These are phyloP conservation scores for Garcia nutans DNA, from an alignment of 345 rosid genomes.

Conservation along the genomic window DNA sequence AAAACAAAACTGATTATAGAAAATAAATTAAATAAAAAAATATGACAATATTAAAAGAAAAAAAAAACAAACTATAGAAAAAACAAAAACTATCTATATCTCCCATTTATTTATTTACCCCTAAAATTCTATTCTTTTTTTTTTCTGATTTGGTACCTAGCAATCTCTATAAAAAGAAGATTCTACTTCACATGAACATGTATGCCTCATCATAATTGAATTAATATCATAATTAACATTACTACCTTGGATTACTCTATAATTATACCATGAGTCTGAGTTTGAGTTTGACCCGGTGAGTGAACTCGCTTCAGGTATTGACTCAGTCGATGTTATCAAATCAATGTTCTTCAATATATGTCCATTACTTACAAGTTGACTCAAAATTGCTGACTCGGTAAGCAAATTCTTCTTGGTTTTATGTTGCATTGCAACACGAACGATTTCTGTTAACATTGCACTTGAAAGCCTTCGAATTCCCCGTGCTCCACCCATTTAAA, in stretches of 20 bases:
- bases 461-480: conserved; percentile 62
- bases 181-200: conserved; percentile 59
- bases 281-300: conserved; percentile 31
- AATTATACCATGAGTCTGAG: conserved; percentile 16
- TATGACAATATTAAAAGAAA: not conserved
- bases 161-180: conserved; percentile 70
- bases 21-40: not conserved
- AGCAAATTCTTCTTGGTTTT: conserved; percentile 45
- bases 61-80: not conserved
- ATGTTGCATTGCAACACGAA: conserved; percentile 58
- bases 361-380: conserved; percentile 59
- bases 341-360: conserved; percentile 46
- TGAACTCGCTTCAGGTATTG: conserved; percentile 51
- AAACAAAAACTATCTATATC: conserved; percentile 6
- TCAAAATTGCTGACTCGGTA: conserved; percentile 57
- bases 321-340: conserved; percentile 43
- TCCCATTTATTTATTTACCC: not conserved
- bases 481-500: conserved; percentile 53
- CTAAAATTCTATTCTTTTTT: not conserved
- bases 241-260: conserved; percentile 40
- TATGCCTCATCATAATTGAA: conserved; percentile 49
- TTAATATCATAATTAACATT: conserved; percentile 33
- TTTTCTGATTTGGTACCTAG: conserved; percentile 14
- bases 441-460: conserved; percentile 72
- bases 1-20: conserved; percentile 6